These are phyloP conservation scores for Colletotrichum phormii DNA, from an alignment of 2,329 filamentous ascomycete genomes.

Conservation along the genomic window DNA sequence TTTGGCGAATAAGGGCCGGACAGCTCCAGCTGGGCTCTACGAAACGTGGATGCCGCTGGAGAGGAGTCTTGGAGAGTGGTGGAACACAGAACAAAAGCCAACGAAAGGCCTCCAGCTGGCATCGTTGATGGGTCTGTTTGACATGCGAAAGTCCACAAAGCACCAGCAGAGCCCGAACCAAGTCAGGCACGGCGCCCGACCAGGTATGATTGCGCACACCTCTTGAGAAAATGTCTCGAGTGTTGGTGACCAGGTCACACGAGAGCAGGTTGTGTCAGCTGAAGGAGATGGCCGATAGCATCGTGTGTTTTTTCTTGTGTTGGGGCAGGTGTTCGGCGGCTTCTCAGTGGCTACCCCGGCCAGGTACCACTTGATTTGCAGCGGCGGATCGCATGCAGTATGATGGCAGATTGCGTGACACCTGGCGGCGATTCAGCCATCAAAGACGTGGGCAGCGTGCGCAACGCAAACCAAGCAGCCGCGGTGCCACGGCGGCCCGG, in stretches of 20 bases:
- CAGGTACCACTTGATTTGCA: slow-evolving; percentile 4
- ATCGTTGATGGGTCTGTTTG: slow-evolving; percentile 1
- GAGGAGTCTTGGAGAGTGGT: background rate
- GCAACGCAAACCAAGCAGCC: background rate
- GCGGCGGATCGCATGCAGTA: slow-evolving; percentile 30
- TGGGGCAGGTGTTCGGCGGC: background rate
- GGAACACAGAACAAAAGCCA: background rate
- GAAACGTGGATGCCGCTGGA: slow-evolving; percentile 2
- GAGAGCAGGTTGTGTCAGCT: slow-evolving; percentile 9
- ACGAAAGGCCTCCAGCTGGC: slow-evolving; percentile 19
- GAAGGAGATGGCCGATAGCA: background rate
- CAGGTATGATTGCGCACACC: background rate
- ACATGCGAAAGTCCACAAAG: background rate
- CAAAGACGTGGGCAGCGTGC: background rate
- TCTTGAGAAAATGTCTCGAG: background rate
- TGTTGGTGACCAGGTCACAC: slow-evolving; percentile 13
- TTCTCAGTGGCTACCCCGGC: background rate
- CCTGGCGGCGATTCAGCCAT: slow-evolving; percentile 23
- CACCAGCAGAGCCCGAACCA: slow-evolving; percentile 4
- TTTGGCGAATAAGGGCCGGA: background rate
- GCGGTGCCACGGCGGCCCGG: slow-evolving; percentile 16
- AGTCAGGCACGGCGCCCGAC: slow-evolving; percentile 1
- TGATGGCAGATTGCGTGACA: slow-evolving; percentile 30
- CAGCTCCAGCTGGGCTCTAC: background rate
- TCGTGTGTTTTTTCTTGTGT: slow-evolving; percentile 2